Base-by-base conservation (phyloP, 805 yeast species). In the Naumovozyma baii region DNA sequence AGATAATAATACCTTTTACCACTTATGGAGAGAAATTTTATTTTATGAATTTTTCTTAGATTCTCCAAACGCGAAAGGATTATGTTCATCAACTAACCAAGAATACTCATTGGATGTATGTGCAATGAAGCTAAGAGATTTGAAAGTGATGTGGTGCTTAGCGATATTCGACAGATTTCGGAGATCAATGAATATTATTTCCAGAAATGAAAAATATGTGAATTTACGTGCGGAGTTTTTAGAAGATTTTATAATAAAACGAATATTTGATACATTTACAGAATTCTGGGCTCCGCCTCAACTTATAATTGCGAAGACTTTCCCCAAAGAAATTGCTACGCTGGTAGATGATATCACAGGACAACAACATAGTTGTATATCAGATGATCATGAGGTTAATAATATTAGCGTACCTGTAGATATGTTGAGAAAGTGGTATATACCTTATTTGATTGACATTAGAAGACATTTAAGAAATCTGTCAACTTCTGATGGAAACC, bases 251-350 rank as follows among this genome's bases (percentile, higher is more conserved):
- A 48, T 59, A 4, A 42, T 51, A 2, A 41, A 41, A 18, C 39
- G 37, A 20, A 45, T 57, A 4, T 57, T 57, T 18, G 45, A 48
- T 4, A 51, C 68, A 14, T 77, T 79, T 39, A 68, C 69, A 4
- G 71, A 71, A 18, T 76, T 66, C 39, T 61, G 78, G 51, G 83
- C 85, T 0, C 72, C 80, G 1, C 86, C 86, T 0, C 66, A 70
- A 29, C 51, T 62, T 3, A 73, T 80, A 0, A 60, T 79, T 2
- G 45, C 55, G 2, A 47, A 43, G 3, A 55, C 73, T 19, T 68
- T 71, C 38, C 82, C 84, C 0, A 30, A 42, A 1, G 40, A 45
- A 3, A 50, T 66, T 5, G 43, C 63, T n/a, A 50, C 57, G 3
- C 18, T 49, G 8, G 51, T 51, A 3, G 31, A 33, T 15, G 36